Percentiles rank a stretch among this genome's conserved stretches.
These are phyloP conservation scores for Trichomonas vaginalis DNA, from an alignment of 208 protist genomes.

Conservation along the genomic window DNA sequence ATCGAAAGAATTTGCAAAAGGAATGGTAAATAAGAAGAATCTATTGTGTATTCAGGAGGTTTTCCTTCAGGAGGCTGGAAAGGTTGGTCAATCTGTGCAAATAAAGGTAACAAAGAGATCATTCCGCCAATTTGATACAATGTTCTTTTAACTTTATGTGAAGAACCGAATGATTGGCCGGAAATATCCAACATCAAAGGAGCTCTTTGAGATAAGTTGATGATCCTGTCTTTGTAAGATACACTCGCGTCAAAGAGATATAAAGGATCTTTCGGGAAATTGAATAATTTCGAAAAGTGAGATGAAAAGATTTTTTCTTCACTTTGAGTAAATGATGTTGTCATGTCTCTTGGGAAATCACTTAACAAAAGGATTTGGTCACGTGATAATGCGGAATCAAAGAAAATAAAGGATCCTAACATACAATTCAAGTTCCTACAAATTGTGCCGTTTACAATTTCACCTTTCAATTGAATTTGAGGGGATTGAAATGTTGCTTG, in stretches of 20 bases:
- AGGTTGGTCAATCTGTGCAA: not conserved
- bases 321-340: not conserved
- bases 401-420: not conserved
- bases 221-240: not conserved
- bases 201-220: not conserved
- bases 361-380: not conserved
- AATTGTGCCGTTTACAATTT: not conserved
- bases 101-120: not conserved
- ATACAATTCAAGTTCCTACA: not conserved
- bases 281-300: not conserved
- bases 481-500: not conserved
- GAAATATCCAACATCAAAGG: not conserved
- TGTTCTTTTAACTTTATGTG: not conserved
- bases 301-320: not conserved
- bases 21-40: not conserved
- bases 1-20: not conserved
- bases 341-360: not conserved
- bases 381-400: not conserved
- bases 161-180: not conserved
- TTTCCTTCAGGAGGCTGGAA: not conserved
- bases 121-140: not conserved
- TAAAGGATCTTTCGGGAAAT: not conserved
- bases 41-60: not conserved
- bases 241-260: not conserved
- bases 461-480: not conserved